These are phyloP conservation scores for Wickerhamiella azyma DNA, from an alignment of 805 yeast species.

Conservation along the genomic window DNA sequence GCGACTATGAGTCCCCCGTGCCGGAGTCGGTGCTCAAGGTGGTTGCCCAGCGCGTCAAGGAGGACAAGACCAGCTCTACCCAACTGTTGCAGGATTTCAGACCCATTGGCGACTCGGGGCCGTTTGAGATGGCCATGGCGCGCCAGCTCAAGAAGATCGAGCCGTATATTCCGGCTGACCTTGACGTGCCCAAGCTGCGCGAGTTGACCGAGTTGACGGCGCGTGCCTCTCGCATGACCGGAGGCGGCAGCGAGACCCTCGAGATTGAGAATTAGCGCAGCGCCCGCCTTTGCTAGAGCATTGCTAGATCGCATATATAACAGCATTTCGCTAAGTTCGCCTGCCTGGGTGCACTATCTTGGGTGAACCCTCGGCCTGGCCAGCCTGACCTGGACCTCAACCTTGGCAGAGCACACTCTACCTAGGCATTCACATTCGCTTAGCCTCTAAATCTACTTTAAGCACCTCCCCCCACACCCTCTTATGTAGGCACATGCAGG, in stretches of 20 bases:
- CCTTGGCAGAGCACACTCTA: no score
- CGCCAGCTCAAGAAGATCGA: slow-evolving; percentile 56
- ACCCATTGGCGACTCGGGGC: slow-evolving; percentile 28
- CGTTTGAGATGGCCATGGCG: slow-evolving; percentile 31
- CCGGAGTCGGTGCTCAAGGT: slow-evolving; percentile 65
- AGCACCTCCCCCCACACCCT: background rate
- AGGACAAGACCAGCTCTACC: slow-evolving; percentile 32
- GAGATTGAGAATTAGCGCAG: background rate
- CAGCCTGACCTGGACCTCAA: no score
- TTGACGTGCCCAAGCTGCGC: slow-evolving; percentile 78
- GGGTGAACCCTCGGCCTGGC: no score
- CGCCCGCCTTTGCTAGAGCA: no score
- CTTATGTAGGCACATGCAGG: no score
- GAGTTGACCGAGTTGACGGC: slow-evolving; percentile 63
- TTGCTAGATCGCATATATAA: background rate
- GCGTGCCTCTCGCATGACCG: slow-evolving; percentile 12
- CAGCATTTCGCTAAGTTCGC: no score
- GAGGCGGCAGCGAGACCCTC: background rate
- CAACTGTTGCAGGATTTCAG: slow-evolving; percentile 29
- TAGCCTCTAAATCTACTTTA: no score
- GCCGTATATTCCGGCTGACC: slow-evolving; percentile 82
- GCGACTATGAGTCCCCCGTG: slow-evolving; percentile 90
- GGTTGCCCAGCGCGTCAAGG: slow-evolving; percentile 40
- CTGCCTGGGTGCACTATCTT: no score
- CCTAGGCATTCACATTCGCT: no score